Evolutionary conservation across 805 yeast species (phyloP).

Genomic region (Kuraishia ogatae): DNA sequence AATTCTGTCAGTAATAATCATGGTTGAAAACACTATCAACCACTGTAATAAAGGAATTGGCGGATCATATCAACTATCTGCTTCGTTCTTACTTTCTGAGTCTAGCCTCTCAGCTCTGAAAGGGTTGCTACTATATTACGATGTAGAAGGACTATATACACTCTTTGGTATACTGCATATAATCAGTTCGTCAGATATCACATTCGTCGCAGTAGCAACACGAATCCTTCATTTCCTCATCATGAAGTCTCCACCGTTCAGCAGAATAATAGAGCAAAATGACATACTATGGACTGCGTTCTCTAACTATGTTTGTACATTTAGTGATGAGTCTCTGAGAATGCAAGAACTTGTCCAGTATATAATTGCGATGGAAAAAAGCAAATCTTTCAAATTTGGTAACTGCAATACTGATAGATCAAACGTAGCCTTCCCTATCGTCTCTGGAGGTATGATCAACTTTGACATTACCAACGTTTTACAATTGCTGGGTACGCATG

Average conservation of each 20-base stretch:
- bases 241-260: not conserved
- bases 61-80: not conserved
- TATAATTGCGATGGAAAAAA: not conserved
- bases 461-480: not conserved
- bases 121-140: not conserved
- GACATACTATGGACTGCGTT: not conserved
- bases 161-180: not conserved
- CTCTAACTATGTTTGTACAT: not conserved
- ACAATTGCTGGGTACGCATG: not conserved
- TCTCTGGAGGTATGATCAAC: not conserved
- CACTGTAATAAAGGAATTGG: not conserved
- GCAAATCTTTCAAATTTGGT: no score
- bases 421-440: no score
- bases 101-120: not conserved
- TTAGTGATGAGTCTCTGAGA: not conserved
- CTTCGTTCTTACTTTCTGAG: not conserved
- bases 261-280: not conserved
- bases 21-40: not conserved
- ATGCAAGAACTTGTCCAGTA: not conserved
- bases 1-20: not conserved
- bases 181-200: not conserved
- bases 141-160: not conserved
- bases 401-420: not conserved
- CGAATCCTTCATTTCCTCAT: not conserved
- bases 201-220: not conserved